Evolutionary conservation across 345 rosid species (phyloP).

Genomic region (Jatropha curcas): DNA sequence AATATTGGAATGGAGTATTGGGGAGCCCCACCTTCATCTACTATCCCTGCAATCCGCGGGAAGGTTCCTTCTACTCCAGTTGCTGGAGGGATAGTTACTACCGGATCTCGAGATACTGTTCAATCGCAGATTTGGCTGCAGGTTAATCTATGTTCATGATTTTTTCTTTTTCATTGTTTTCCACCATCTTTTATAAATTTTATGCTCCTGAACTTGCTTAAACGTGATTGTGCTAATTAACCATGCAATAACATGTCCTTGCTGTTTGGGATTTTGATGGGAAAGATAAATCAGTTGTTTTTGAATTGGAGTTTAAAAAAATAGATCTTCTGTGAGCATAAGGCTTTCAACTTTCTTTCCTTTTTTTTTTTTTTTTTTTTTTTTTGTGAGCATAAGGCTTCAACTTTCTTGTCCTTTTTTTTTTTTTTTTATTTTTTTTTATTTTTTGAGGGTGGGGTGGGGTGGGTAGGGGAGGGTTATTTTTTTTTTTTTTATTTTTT

Average conservation of each 20-base stretch:
- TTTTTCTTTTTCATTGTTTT: constrained; percentile 1
- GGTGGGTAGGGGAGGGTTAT: too few species aligned
- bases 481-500: too few species aligned
- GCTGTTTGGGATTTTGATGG: constrained; percentile 1
- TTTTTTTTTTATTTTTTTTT: too few species aligned
- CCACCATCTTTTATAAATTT: background rate
- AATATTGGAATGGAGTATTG: constrained; percentile 99
- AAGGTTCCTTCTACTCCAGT: constrained; percentile 71
- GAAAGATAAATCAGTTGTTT: background rate
- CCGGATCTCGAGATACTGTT: constrained; percentile 64
- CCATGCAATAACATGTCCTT: background rate
- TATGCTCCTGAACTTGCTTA: background rate
- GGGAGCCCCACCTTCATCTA: constrained; percentile 72
- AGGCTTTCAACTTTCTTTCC: too few species aligned
- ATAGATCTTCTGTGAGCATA: background rate
- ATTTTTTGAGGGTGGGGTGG: too few species aligned
- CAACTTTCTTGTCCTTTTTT: too few species aligned
- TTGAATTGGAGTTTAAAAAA: background rate
- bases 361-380: too few species aligned
- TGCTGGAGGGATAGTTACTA: constrained; percentile 59
- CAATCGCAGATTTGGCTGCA: constrained; percentile 89
- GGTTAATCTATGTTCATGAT: constrained; percentile 34
- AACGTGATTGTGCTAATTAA: background rate
- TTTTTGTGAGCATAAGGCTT: too few species aligned
- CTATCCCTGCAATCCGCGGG: constrained; percentile 63